Evolutionary conservation across 2,329 filamentous ascomycete genomes (phyloP).

Genomic region (Penicillium griseofulvum): DNA sequence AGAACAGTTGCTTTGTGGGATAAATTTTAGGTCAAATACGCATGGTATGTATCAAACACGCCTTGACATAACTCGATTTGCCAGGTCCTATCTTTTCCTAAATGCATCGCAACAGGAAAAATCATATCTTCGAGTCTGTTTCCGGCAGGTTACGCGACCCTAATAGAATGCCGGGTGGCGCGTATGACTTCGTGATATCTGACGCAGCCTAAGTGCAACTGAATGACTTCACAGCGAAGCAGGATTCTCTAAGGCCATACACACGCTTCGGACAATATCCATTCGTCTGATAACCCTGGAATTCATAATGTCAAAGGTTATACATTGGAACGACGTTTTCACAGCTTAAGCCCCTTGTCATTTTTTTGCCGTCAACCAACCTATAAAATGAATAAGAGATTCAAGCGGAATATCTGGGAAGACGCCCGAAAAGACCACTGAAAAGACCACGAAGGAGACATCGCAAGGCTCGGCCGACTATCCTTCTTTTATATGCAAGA

Average conservation of each 20-base stretch:
- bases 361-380: too few species aligned
- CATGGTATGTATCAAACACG: neutral
- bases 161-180: neutral
- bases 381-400: too few species aligned
- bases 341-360: too few species aligned
- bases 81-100: neutral
- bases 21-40: conserved; percentile 1
- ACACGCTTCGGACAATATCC: neutral
- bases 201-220: neutral
- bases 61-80: neutral
- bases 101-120: neutral
- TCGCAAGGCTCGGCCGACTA: too few species aligned
- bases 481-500: neutral
- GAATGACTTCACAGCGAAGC: neutral
- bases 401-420: too few species aligned
- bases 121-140: conserved; percentile 1
- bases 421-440: too few species aligned
- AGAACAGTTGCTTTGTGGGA: neutral
- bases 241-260: neutral
- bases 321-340: too few species aligned
- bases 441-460: too few species aligned
- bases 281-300: conserved; percentile 3
- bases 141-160: neutral
- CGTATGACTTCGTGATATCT: neutral
- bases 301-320: neutral